phyloP scores from a whole-genome alignment of 768 basidiomycete species.

The Hebeloma cylindrosporum region DNA sequence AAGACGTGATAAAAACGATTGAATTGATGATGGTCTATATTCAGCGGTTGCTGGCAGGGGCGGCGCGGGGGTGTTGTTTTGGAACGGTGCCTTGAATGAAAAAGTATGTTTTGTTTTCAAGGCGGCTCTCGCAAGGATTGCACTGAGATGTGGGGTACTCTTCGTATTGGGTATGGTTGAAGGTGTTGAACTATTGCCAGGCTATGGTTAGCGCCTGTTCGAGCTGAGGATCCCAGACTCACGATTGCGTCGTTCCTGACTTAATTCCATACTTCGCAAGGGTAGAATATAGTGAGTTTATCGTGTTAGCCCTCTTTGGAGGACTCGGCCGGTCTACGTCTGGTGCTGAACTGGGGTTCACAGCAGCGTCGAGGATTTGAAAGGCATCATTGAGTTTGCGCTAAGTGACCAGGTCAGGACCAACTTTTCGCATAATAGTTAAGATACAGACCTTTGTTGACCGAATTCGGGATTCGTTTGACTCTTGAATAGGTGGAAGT shows the following conservation, averaged over 20 bases:
- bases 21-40: constrained; percentile 76
- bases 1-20: constrained; percentile 72
- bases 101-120: constrained; percentile 52
- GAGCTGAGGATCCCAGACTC: not conserved
- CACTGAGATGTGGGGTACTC: constrained; percentile 66
- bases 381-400: constrained; percentile 84
- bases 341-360: constrained; percentile 36
- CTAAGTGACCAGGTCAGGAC: constrained; percentile 37
- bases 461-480: constrained; percentile 22
- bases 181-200: constrained; percentile 11
- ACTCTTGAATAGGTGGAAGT: constrained; percentile 10
- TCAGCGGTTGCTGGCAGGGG: constrained; percentile 46
- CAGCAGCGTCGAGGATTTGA: constrained; percentile 65
- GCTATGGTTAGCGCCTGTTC: not conserved
- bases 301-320: constrained; percentile 51
- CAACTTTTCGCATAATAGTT: not conserved
- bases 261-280: constrained; percentile 76
- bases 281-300: constrained; percentile 71
- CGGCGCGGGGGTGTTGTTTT: constrained; percentile 31
- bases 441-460: constrained; percentile 45
- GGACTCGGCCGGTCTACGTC: constrained; percentile 45
- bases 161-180: constrained; percentile 37
- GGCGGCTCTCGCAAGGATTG: constrained; percentile 68
- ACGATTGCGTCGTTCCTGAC: constrained; percentile 35
- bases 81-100: constrained; percentile 41